These are phyloP conservation scores for Pelargonium citronellum DNA, from an alignment of 441 rosid genomes.

Conservation along the genomic window DNA sequence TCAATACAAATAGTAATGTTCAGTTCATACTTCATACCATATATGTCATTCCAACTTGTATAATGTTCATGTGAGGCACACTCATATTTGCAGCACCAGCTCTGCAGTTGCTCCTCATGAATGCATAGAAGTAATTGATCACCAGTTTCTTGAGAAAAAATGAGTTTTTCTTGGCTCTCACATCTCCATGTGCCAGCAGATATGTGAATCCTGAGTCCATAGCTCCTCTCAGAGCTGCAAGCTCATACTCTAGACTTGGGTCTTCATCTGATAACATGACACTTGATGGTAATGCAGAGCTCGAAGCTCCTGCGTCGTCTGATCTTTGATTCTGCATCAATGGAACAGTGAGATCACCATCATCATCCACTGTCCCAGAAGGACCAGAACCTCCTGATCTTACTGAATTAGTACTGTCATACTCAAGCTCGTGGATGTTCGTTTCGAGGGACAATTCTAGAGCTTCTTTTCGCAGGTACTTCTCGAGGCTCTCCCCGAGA, in stretches of 20 bases:
- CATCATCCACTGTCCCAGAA: neutral
- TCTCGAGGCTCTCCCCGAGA: conserved; percentile 72
- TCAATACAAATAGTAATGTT: neutral
- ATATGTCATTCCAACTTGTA: conserved; percentile 84
- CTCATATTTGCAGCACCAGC: conserved; percentile 71
- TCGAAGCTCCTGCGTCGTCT: conserved; percentile 28
- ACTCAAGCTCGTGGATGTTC: conserved; percentile 31
- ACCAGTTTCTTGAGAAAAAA: conserved; percentile 77
- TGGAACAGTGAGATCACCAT: conserved; percentile 44
- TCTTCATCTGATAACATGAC: conserved; percentile 53
- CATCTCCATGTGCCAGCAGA: conserved; percentile 68
- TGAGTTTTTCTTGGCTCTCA: conserved; percentile 78
- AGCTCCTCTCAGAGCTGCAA: conserved; percentile 72
- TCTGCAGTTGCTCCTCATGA: conserved; percentile 79
- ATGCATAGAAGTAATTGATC: conserved; percentile 83
- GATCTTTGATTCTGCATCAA: conserved; percentile 36
- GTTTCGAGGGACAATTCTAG: conserved; percentile 67
- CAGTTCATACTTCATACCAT: conserved; percentile 37
- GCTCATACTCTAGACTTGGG: conserved; percentile 74
- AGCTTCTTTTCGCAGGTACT: conserved; percentile 67
- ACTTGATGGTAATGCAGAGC: conserved; percentile 39
- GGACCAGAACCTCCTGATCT: conserved; percentile 28
- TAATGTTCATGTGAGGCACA: conserved; percentile 82
- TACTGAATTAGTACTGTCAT: conserved; percentile 35
- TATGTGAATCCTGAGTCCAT: conserved; percentile 77